phyloP scores from a whole-genome alignment of 108 stramenopile species.

The Nitzschia sp. region DNA sequence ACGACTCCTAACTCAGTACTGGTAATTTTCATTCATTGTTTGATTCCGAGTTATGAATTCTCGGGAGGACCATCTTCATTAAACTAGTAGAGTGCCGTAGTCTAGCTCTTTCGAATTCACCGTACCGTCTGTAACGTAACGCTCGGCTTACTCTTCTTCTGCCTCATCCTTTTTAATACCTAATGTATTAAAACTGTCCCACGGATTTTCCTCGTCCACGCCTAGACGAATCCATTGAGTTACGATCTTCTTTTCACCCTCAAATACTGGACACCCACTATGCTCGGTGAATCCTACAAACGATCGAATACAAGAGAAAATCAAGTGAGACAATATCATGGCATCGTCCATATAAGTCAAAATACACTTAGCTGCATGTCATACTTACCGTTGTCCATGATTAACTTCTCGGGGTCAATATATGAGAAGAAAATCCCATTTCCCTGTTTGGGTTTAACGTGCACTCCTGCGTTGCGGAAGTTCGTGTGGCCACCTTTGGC shows the following conservation, averaged over 20 bases:
- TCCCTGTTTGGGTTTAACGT: conserved; percentile 73
- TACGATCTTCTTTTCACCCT: conserved; percentile 94
- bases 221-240: conserved; percentile 96
- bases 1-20: too few relatives aligned
- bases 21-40: too few relatives aligned
- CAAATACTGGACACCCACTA: conserved; percentile 90
- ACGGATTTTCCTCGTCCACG: conserved; percentile 84
- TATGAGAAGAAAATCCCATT: conserved; percentile 89
- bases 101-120: too few relatives aligned
- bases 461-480: conserved; percentile 84
- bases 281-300: conserved; percentile 71
- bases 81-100: too few relatives aligned
- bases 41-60: too few relatives aligned
- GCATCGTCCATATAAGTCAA: too few relatives aligned
- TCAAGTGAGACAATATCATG: too few relatives aligned
- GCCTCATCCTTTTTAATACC: background rate
- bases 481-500: conserved; percentile 86
- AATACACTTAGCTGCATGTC: conserved; percentile 61
- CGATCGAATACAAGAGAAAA: background rate
- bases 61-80: too few relatives aligned
- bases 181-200: conserved; percentile 81
- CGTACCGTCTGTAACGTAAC: too few relatives aligned
- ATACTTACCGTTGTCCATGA: conserved; percentile 65
- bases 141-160: background rate
- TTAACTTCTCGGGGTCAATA: conserved; percentile 70